A percentile compares a stretch with the other conserved stretches of the same genome.
Evolutionary conservation across 441 rosid species (phyloP).

Genomic region (Metrosideros polymorpha): DNA sequence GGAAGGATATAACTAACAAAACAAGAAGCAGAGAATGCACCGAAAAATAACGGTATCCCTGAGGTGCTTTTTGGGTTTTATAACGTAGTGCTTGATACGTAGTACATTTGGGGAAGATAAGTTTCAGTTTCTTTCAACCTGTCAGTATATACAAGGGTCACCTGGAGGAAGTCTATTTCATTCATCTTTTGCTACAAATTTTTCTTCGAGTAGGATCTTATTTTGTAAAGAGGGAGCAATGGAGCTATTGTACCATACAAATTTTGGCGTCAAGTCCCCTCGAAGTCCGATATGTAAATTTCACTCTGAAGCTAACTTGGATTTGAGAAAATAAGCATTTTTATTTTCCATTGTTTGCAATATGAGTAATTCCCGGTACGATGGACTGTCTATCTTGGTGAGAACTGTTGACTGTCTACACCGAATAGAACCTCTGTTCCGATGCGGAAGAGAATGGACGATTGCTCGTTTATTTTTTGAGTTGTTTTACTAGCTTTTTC

Average conservation of each 20-base stretch:
- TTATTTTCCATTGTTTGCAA: not conserved
- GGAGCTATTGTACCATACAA: not conserved
- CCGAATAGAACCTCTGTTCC: not conserved
- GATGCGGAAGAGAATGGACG: not conserved
- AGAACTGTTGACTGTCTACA: not conserved
- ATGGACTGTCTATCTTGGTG: not conserved
- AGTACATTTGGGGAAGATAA: not conserved
- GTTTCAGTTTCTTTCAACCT: not conserved
- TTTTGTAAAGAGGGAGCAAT: not conserved
- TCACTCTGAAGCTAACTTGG: not conserved
- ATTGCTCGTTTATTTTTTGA: not conserved
- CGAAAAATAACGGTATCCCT: not conserved
- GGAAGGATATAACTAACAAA: not conserved
- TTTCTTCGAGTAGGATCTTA: not conserved
- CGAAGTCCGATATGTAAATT: not conserved
- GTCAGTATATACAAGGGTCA: not conserved
- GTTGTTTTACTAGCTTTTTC: not conserved
- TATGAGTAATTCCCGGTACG: not conserved
- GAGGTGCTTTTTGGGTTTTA: not conserved
- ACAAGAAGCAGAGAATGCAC: not conserved
- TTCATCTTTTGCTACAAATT: not conserved
- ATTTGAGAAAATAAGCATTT: not conserved
- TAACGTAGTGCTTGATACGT: not conserved
- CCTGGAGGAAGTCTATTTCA: not conserved
- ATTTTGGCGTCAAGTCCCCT: not conserved